Percentiles rank a stretch among this genome's conserved stretches.
phyloP scores from a whole-genome alignment of 768 basidiomycete genomes.

The Phanerochaete sordida region DNA sequence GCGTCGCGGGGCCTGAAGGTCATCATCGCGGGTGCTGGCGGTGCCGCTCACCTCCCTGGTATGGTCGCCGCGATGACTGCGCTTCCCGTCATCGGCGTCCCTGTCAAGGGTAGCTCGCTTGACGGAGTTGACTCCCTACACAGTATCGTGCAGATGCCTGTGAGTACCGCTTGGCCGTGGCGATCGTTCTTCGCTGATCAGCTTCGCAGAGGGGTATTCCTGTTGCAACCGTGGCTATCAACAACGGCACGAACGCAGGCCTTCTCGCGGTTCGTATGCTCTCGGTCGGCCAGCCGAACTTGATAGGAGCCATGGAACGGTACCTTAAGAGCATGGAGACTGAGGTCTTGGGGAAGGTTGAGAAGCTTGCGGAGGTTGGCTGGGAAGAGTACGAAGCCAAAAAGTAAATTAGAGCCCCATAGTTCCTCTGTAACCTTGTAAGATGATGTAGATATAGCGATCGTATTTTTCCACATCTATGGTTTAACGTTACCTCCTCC shows the following conservation, averaged over 20 bases:
- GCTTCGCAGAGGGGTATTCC: slow-evolving; percentile 82
- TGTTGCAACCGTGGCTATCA: slow-evolving; percentile 96
- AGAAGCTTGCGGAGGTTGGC: slow-evolving; percentile 70
- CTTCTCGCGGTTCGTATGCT: slow-evolving; percentile 91
- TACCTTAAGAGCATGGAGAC: slow-evolving; percentile 68
- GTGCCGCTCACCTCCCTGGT: slow-evolving; percentile 95
- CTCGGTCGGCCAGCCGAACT: slow-evolving; percentile 62
- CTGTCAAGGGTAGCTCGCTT: slow-evolving; percentile 89
- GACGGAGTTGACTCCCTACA: slow-evolving; percentile 97
- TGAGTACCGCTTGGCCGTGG: slow-evolving; percentile 43
- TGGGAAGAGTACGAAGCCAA: slow-evolving; percentile 79
- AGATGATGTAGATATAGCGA: too few species aligned
- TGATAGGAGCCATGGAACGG: slow-evolving; percentile 63
- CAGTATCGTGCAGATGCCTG: slow-evolving; percentile 99
- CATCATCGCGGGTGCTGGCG: slow-evolving; percentile 96
- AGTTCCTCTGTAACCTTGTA: too few species aligned
- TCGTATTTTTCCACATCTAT: too few species aligned
- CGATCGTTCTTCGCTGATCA: background rate
- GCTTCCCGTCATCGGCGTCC: slow-evolving; percentile 92
- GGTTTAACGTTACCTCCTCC: too few species aligned
- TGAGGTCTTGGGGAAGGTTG: slow-evolving; percentile 79
- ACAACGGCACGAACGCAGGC: slow-evolving; percentile 92
- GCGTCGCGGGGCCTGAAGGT: slow-evolving; percentile 60
- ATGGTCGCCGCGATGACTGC: slow-evolving; percentile 97
- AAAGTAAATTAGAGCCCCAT: background rate